Conservation (phyloP, 257 asterid species). For the Forsythia viridissima region DNA sequence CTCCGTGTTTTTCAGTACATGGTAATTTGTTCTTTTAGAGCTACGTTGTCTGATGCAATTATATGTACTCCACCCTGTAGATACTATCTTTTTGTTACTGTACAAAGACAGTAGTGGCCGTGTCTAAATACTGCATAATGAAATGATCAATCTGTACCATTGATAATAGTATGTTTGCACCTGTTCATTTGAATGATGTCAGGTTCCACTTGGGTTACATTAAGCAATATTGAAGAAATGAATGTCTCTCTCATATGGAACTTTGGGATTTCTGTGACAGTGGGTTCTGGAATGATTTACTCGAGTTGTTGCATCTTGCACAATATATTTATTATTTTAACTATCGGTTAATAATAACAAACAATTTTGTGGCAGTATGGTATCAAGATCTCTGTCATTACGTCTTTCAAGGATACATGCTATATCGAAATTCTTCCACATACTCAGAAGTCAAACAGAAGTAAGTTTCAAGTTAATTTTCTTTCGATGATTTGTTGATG, state of each 20-base stretch:
- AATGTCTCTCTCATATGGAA: background rate
- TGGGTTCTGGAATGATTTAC: background rate
- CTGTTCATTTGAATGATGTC: background rate
- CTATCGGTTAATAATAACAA: background rate
- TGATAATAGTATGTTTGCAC: background rate
- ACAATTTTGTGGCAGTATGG: conserved; percentile 60
- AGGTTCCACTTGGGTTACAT: background rate
- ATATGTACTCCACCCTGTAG: background rate
- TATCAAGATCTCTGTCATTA: conserved; percentile 71
- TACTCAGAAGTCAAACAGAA: conserved; percentile 65
- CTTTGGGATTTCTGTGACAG: background rate
- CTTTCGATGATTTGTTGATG: background rate
- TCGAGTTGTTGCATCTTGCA: background rate
- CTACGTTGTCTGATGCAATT: background rate
- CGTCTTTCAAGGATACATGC: conserved; percentile 94
- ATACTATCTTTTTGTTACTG: background rate
- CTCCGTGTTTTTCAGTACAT: background rate
- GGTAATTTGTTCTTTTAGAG: background rate
- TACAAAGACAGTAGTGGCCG: background rate
- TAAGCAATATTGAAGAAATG: background rate
- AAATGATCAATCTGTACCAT: background rate
- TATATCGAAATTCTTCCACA: conserved; percentile 90
- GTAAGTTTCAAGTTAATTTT: conserved; percentile 41
- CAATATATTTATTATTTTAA: background rate
- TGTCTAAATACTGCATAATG: background rate